Percentiles rank a stretch among this genome's conserved stretches.
phyloP scores from a whole-genome alignment of 2,329 filamentous ascomycete genomes.

The Neopestalotiopsis clavispora region DNA sequence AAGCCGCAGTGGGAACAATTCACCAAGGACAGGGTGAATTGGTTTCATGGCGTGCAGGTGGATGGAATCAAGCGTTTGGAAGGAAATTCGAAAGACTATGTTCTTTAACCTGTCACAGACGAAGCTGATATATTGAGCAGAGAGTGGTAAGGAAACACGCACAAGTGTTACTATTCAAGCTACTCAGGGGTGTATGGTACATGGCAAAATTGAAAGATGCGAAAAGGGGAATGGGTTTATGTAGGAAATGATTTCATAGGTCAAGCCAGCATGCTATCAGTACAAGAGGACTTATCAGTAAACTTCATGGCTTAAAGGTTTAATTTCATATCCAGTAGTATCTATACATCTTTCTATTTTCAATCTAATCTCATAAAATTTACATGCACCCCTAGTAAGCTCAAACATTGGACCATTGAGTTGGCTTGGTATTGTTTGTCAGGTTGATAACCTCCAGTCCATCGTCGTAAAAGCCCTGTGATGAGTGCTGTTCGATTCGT shows the following conservation, averaged over 20 bases:
- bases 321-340: no score
- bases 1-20: slow-evolving; percentile 52
- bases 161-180: no score
- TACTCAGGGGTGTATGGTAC: no score
- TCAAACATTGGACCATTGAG: background rate
- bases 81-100: slow-evolving; percentile 2
- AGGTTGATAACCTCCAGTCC: background rate
- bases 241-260: no score
- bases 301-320: no score
- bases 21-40: slow-evolving; percentile 5
- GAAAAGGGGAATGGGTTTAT: no score
- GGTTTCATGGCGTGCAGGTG: slow-evolving; percentile 13
- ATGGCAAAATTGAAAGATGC: no score
- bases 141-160: no score
- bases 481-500: background rate
- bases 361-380: background rate
- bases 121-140: background rate
- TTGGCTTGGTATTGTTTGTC: background rate
- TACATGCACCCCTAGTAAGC: background rate
- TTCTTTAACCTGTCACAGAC: background rate
- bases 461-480: background rate
- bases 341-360: no score
- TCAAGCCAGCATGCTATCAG: no score
- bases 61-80: background rate
- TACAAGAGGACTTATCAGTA: no score